Evolutionary conservation across 345 rosid species (phyloP).

Genomic region (Cardamine chenopodiifolia): DNA sequence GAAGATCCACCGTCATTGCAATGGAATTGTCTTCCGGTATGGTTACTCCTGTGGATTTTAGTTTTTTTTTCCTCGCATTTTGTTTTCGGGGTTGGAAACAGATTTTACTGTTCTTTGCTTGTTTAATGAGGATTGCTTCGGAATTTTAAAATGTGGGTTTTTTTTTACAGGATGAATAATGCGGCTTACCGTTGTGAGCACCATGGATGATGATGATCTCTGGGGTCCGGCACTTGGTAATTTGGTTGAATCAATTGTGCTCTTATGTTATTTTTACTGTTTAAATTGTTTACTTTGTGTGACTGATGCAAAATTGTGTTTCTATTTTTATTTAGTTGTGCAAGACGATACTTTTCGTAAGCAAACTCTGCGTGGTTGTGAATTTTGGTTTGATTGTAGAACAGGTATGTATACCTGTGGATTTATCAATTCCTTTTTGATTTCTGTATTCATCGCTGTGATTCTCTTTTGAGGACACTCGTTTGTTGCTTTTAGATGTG

Average conservation of each 20-base stretch:
- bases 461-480: slow-evolving; percentile 5
- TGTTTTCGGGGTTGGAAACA: too few species aligned
- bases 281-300: neutral
- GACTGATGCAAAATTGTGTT: neutral
- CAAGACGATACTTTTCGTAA: slow-evolving; percentile 35
- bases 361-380: slow-evolving; percentile 46
- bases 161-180: slow-evolving; percentile 36
- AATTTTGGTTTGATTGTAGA: slow-evolving; percentile 53
- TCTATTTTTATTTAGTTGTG: slow-evolving; percentile 36
- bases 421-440: neutral
- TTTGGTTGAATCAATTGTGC: slow-evolving; percentile 29
- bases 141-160: slow-evolving; percentile 1
- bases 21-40: slow-evolving; percentile 23
- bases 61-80: too few species aligned
- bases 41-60: neutral
- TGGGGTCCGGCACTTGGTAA: slow-evolving; percentile 58
- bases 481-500: slow-evolving; percentile 46
- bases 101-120: neutral
- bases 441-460: neutral
- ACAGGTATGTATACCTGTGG: slow-evolving; percentile 44
- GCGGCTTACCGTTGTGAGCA: slow-evolving; percentile 10
- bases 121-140: neutral
- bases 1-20: neutral
- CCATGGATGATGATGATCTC: slow-evolving; percentile 55
- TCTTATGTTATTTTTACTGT: neutral